These are phyloP conservation scores for Hyphopichia pseudoburtonii DNA, from an alignment of 1,139 yeast genomes.

Conservation along the genomic window DNA sequence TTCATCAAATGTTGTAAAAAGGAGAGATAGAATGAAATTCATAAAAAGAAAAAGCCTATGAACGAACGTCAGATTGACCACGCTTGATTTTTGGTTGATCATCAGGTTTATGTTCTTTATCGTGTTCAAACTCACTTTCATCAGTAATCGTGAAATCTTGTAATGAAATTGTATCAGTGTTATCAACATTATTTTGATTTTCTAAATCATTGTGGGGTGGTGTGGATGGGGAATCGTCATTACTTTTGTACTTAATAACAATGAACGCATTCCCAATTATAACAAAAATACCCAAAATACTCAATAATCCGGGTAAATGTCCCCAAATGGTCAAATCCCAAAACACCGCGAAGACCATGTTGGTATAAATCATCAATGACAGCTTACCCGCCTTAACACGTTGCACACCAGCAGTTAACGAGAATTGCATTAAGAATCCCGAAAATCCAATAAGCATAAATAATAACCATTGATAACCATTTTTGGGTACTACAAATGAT, in stretches of 20 bases:
- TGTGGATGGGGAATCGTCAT: slow-evolving; percentile 7
- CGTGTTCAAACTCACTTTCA: slow-evolving; percentile 13
- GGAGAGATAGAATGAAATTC: too few relatives aligned
- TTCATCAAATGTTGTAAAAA: too few relatives aligned
- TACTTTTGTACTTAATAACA: slow-evolving; percentile 50
- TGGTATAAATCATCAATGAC: slow-evolving; percentile 71
- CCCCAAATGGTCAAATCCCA: slow-evolving; percentile 76
- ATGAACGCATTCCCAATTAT: slow-evolving; percentile 67
- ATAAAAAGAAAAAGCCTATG: too few relatives aligned
- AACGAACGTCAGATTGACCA: neutral
- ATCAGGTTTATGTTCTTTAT: neutral
- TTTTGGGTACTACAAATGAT: slow-evolving; percentile 60
- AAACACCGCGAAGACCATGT: slow-evolving; percentile 73
- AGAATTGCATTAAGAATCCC: slow-evolving; percentile 81
- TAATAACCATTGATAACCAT: slow-evolving; percentile 61
- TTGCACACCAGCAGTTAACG: slow-evolving; percentile 81
- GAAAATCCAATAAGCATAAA: slow-evolving; percentile 64
- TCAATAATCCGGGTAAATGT: slow-evolving; percentile 69
- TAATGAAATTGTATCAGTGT: slow-evolving; percentile 19
- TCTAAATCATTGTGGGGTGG: slow-evolving; percentile 11
- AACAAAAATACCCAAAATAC: slow-evolving; percentile 65
- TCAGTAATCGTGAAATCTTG: slow-evolving; percentile 27
- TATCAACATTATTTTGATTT: slow-evolving; percentile 9
- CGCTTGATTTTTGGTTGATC: neutral
- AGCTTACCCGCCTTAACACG: slow-evolving; percentile 79